A percentile compares a stretch with the other conserved stretches of the same genome.
Conservation (phyloP, 805 yeast species). For the Ogataea naganishii region DNA sequence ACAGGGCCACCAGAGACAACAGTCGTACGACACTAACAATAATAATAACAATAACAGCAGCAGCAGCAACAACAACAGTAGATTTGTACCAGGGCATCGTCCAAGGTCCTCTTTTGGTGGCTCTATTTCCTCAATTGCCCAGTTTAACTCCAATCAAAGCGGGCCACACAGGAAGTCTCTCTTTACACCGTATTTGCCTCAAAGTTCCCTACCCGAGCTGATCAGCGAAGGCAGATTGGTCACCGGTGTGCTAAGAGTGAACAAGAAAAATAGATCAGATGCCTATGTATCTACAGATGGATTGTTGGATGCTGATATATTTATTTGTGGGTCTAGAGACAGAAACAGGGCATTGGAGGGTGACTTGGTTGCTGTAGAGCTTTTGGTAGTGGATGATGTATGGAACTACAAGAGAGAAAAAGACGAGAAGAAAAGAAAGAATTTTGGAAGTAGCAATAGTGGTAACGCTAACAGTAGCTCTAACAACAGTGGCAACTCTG, state of each 20-base stretch:
- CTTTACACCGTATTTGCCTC: conserved; percentile 95
- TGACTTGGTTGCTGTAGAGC: conserved; percentile 91
- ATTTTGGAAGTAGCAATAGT: conserved; percentile 2
- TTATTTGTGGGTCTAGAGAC: conserved; percentile 96
- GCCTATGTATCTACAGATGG: conserved; percentile 99
- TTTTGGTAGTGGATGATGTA: conserved; percentile 91
- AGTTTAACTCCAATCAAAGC: conserved; percentile 25
- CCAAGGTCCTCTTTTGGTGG: conserved; percentile 64
- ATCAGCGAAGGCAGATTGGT: conserved; percentile 87
- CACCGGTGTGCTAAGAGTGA: conserved; percentile 87
- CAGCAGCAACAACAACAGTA: conserved; percentile 15
- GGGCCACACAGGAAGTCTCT: conserved; percentile 59
- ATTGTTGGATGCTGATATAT: conserved; percentile 89
- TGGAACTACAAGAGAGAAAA: conserved; percentile 96
- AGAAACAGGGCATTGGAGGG: conserved; percentile 97
- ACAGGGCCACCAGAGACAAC: too few relatives aligned
- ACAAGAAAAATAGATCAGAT: conserved; percentile 92
- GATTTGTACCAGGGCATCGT: conserved; percentile 63
- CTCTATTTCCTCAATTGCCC: conserved; percentile 45
- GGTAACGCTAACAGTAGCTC: conserved; percentile 21
- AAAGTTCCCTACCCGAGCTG: conserved; percentile 81
- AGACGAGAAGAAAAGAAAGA: conserved; percentile 90
- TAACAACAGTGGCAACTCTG: conserved; percentile 22
- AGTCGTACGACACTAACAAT: too few relatives aligned
- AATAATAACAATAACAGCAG: conserved; percentile 30